These are phyloP conservation scores for Colletotrichum karsti DNA, from an alignment of 2,329 filamentous ascomycete species.

Conservation along the genomic window DNA sequence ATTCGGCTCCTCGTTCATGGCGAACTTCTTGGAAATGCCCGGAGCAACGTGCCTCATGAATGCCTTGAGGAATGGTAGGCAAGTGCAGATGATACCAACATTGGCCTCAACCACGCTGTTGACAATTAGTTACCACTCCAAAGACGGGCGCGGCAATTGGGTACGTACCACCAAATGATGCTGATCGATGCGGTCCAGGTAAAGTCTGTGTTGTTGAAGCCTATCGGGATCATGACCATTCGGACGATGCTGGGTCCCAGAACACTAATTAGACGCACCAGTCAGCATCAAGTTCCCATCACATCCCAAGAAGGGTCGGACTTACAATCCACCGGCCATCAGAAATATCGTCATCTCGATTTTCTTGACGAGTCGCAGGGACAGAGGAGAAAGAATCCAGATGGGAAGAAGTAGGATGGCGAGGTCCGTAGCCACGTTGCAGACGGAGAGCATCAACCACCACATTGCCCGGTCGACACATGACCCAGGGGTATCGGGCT, in stretches of 20 bases:
- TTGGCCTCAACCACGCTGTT: constrained; percentile 25
- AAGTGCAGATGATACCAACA: constrained; percentile 27
- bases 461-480: constrained; percentile 26
- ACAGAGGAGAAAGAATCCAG: constrained; percentile 19
- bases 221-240: constrained; percentile 23
- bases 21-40: not conserved
- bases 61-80: constrained; percentile 25
- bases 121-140: not conserved
- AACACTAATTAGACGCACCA: not conserved
- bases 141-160: too few relatives aligned
- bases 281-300: not conserved
- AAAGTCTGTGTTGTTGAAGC: constrained; percentile 18
- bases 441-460: constrained; percentile 27
- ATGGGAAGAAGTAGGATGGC: constrained; percentile 30
- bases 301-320: not conserved
- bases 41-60: constrained; percentile 12
- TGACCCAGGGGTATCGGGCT: not conserved
- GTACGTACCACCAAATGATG: constrained; percentile 26
- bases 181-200: constrained; percentile 27
- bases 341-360: constrained; percentile 25
- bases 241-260: constrained; percentile 26
- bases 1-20: not conserved
- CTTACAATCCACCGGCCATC: constrained; percentile 29
- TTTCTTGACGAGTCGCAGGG: constrained; percentile 19
- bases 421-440: constrained; percentile 29